Base-by-base conservation (phyloP, 768 basidiomycete species). In the Chlorophyllum brunneum region DNA sequence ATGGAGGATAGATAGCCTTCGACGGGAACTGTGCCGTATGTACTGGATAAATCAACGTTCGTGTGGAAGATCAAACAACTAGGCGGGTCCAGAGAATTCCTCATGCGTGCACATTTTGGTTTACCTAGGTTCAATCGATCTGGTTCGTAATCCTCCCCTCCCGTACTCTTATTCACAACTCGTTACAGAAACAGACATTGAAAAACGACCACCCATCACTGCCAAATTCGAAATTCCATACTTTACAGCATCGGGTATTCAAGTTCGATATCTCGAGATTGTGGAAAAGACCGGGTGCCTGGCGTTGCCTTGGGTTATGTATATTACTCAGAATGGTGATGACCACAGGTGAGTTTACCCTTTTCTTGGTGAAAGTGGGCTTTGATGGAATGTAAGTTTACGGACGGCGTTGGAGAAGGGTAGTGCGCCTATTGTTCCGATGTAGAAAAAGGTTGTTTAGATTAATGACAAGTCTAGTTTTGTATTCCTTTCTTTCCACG, bases 41-140 rank as follows among this genome's bases (percentile, higher is more conserved):
- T 89, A 1, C 97, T 95, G 0, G 97, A 99, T 67, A 98, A 98
- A 68, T 92, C 92, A 15, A 93, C 94, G 2, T 98, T 98, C 63
- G 91, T 98, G 1, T 98, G 97, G 97, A 98, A 98, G 71, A 98
- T 99, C 70, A 98, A 98, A 67, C 92, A 95, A 65, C 80, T 99
- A 0, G 95, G 92, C 4, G 97, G 97, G 4, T 92, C 92, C 31
- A 83, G 92, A 33, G 97, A 99, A 65, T 98, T 95, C 71, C 78
- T 98, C 49, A 98, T 98, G 95, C 80, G 97, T 9, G 97, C 97
- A 0, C 97, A 98, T 65, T 98, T n/a, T 67, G 95, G 95, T 43
- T 72, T 99, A 38, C 97, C 97, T 0, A 92, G 89, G 60, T 97
- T 98, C n/a, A n/a, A n/a, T 13, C 85, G 86, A 64, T 89, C 79